Evolutionary conservation across 2,329 filamentous ascomycete species (phyloP).

Genomic region (Aspergillus intermedius): DNA sequence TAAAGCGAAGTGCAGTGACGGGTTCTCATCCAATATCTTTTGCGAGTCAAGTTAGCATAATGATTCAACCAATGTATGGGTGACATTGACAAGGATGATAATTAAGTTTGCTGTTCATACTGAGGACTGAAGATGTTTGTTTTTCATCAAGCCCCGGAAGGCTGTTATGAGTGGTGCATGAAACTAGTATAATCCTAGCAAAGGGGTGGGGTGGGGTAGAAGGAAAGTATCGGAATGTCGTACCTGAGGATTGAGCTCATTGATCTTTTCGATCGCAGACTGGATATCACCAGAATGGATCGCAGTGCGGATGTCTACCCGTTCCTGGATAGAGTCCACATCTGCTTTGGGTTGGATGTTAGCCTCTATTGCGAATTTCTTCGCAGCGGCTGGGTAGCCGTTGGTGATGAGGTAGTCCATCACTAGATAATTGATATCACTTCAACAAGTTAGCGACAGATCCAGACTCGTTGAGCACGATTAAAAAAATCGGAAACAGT

Average conservation of each 20-base stretch:
- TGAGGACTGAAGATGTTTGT: conserved; percentile 71
- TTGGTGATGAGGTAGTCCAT: conserved; percentile 96
- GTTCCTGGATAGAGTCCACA: conserved; percentile 63
- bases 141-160: conserved; percentile 84
- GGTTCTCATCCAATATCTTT: conserved; percentile 87
- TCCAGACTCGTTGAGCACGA: conserved; percentile 1
- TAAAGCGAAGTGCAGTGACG: conserved; percentile 79
- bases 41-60: conserved; percentile 18
- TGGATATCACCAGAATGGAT: conserved; percentile 85
- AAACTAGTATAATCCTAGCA: conserved; percentile 94
- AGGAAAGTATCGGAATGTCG: conserved; percentile 29
- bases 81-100: conserved; percentile 9
- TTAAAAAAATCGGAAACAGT: conserved; percentile 9
- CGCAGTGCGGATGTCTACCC: conserved; percentile 75
- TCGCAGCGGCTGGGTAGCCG: conserved; percentile 86
- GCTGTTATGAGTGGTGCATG: conserved; percentile 99
- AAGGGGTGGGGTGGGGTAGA: conserved; percentile 14
- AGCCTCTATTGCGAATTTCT: conserved; percentile 89
- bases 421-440: conserved; percentile 90
- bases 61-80: conserved; percentile 7
- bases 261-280: conserved; percentile 76
- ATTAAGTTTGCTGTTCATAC: conserved; percentile 59
- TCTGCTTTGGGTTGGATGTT: conserved; percentile 72
- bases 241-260: conserved; percentile 88
- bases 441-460: conserved; percentile 39